Base-by-base conservation (phyloP, 1,284 basidiomycete species). In the Meira miltonrushii region DNA sequence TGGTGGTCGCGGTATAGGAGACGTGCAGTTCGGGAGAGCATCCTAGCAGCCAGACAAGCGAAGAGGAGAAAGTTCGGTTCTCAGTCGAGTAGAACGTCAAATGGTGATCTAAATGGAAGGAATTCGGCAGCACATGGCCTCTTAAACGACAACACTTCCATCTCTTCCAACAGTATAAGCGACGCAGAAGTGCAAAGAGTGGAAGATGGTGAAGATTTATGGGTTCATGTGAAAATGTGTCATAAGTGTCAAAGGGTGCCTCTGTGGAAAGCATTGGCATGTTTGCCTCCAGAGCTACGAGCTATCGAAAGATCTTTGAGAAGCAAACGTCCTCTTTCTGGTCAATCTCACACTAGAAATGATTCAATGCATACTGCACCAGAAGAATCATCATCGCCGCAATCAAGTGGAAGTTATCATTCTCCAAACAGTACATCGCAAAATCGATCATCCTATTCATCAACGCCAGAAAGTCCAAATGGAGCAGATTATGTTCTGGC, bases 231-330 rank as follows among this genome's bases (percentile, higher is more conserved):
- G 39, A 70, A 74, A 43, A 76, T 75, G 68, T 77, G 75, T 61
- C 61, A 61, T 44, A 77, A 77, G 56, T 77, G 75, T 47, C 44
- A 58, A 47, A 60, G 43, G 13, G 62, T 77, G 13, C 58, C 66
- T 3, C 64, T 77, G 23, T 64, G 58, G 39, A 64, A 64, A 43
- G 75, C 75, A 0, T 61, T 77, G 2, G 43, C 64, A 23, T 55
- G 58, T 21, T 65, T 77, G 2, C 75, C 75, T 9, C 72, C 74
- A 13, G 74, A 77, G 44, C 59, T 77, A 46, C 62, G 75, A 38
- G 59, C 58, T 44, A 54, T 71, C 15, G 75, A 77, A 41, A 67
- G 65, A 52, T 48, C 59, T 38, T 61, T 71, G n/a, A 62, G 67
- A 33, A 39, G 39, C 19, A 53, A 53, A 33, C 23, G 28, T 13